These are phyloP conservation scores for Beta vulgaris DNA, from an alignment of 148 eudicot genomes.

Conservation along the genomic window DNA sequence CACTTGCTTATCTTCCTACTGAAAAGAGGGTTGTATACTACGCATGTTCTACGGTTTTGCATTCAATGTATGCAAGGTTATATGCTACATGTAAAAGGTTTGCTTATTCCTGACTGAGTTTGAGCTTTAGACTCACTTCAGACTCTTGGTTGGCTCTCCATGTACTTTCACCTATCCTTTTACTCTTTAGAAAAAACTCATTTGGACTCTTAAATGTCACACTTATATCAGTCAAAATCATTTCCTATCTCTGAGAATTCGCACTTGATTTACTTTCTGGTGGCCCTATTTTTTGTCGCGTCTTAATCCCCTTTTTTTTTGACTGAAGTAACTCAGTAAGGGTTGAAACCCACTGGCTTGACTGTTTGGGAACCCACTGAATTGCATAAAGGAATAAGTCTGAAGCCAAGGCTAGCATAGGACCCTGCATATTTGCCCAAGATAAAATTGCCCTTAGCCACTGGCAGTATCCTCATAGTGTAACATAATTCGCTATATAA, in stretches of 20 bases:
- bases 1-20: not conserved
- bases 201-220: not conserved
- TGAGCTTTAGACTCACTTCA: not conserved
- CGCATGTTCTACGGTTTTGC: not conserved
- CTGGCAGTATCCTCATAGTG: too few relatives aligned
- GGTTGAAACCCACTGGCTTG: not conserved
- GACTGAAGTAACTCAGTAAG: too few relatives aligned
- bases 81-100: not conserved
- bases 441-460: too few relatives aligned
- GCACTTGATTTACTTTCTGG: constrained; percentile 1
- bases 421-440: too few relatives aligned
- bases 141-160: not conserved
- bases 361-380: not conserved
- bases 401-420: too few relatives aligned
- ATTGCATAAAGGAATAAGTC: not conserved
- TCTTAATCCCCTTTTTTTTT: not conserved
- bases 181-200: not conserved
- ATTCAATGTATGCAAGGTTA: not conserved
- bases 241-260: not conserved
- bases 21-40: not conserved
- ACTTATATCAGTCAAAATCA: not conserved
- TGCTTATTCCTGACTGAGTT: not conserved
- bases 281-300: too few relatives aligned
- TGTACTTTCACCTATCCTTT: not conserved
- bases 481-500: too few relatives aligned